These are phyloP conservation scores for Kuraishia ogatae DNA, from an alignment of 805 yeast genomes.

Conservation along the genomic window DNA sequence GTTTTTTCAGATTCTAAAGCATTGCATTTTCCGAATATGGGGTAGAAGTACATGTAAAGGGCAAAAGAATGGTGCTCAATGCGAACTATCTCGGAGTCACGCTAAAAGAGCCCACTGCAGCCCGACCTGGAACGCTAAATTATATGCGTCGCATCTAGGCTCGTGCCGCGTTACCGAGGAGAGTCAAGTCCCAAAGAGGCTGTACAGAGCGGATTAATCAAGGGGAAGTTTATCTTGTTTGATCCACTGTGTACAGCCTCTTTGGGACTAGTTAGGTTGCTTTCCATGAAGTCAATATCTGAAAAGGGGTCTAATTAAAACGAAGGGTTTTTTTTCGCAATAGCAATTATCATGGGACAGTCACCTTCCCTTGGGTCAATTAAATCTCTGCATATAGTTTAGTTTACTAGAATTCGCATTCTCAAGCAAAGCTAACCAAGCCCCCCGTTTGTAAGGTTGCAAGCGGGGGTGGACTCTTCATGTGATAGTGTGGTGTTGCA, in stretches of 20 bases:
- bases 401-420: neutral
- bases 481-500: too few species aligned
- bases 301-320: neutral
- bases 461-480: neutral
- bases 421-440: neutral
- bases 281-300: neutral
- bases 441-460: neutral
- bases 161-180: neutral
- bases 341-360: too few species aligned
- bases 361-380: neutral
- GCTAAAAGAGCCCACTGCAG: neutral
- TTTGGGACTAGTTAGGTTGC: neutral
- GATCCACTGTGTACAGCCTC: neutral
- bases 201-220: neutral
- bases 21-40: neutral
- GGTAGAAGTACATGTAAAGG: neutral
- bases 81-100: neutral
- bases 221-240: neutral
- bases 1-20: neutral
- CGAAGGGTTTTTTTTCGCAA: neutral
- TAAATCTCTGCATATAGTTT: neutral
- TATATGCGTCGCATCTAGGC: neutral
- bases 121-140: neutral
- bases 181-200: neutral
- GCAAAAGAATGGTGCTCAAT: neutral